phyloP scores from a whole-genome alignment of 371 early-diverging fungal genomes.

The Umbelopsis sp. region DNA sequence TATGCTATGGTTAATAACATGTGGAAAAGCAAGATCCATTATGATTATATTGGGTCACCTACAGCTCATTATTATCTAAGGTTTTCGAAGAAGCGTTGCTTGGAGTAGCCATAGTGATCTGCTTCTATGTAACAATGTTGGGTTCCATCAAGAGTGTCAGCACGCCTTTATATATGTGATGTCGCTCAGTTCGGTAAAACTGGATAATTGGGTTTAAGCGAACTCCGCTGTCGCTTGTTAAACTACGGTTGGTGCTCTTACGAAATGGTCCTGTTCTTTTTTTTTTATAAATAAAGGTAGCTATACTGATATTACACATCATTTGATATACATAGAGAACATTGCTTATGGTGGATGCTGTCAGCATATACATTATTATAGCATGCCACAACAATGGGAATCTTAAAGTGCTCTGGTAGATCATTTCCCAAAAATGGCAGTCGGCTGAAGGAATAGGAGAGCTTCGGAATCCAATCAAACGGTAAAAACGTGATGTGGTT shows the following conservation, averaged over 20 bases:
- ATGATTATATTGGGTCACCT: background rate
- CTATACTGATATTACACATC: background rate
- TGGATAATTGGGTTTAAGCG: background rate
- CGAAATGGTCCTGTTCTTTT: background rate
- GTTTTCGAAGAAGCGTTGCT: background rate
- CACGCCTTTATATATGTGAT: no score
- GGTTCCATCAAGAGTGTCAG: no score
- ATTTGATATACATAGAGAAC: background rate
- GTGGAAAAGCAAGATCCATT: background rate
- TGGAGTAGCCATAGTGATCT: background rate
- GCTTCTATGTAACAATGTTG: no score
- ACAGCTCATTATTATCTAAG: background rate
- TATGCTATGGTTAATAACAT: background rate
- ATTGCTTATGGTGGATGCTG: background rate
- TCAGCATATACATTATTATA: background rate
- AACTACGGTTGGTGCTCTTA: background rate
- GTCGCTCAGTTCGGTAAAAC: no score
- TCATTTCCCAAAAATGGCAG: background rate
- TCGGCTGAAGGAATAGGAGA: constrained; percentile 1
- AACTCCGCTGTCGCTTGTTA: background rate
- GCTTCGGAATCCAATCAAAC: constrained; percentile 1
- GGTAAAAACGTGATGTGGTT: background rate
- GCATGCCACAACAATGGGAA: background rate
- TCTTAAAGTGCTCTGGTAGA: background rate
- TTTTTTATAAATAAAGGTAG: no score